Evolutionary conservation across 2,329 filamentous ascomycete genomes (phyloP).

Genomic region (Botrytis byssoidea): DNA sequence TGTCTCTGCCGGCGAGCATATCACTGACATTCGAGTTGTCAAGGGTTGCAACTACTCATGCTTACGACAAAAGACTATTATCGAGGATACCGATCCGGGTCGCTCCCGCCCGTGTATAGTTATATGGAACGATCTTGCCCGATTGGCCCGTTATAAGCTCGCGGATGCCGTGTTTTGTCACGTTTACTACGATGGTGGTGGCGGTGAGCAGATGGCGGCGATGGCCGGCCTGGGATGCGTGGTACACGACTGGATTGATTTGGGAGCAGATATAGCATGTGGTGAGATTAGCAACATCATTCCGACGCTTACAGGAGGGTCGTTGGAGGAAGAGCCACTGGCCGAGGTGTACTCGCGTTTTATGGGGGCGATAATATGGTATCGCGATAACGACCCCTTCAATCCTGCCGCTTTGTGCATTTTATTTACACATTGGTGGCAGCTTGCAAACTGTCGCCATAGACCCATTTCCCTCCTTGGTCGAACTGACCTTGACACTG

Average conservation of each 20-base stretch:
- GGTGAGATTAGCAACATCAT: slow-evolving; percentile 6
- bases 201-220: background rate
- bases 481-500: background rate
- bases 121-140: background rate
- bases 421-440: slow-evolving; percentile 2
- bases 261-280: slow-evolving; percentile 3
- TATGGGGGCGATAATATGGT: slow-evolving; percentile 2
- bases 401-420: background rate
- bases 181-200: slow-evolving; percentile 3
- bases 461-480: slow-evolving; percentile 4
- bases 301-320: slow-evolving; percentile 2
- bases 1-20: background rate
- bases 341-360: slow-evolving; percentile 9
- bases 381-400: slow-evolving; percentile 8
- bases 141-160: slow-evolving; percentile 5
- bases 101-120: slow-evolving; percentile 1
- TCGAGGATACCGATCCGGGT: background rate
- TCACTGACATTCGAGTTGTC: slow-evolving; percentile 2
- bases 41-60: slow-evolving; percentile 15
- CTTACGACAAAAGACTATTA: slow-evolving; percentile 1
- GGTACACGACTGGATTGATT: background rate
- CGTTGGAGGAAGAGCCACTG: background rate
- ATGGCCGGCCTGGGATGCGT: slow-evolving; percentile 1
- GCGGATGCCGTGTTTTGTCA: slow-evolving; percentile 10
- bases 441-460: slow-evolving; percentile 12